Conservation (phyloP, 805 yeast species). For the Alloascoidea hylecoeti region DNA sequence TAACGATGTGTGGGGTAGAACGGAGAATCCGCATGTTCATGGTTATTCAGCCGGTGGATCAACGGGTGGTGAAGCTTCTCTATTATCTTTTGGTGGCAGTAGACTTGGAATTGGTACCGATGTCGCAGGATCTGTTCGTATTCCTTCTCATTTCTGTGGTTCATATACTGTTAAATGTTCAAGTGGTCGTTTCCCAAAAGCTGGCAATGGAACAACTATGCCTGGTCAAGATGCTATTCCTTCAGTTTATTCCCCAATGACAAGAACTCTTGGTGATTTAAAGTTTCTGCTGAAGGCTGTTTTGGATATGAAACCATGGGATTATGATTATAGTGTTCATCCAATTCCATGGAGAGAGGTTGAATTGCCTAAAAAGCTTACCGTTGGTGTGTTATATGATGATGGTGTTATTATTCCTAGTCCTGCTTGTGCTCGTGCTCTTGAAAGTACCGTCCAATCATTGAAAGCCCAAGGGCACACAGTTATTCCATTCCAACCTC, state of each 20-base stretch:
- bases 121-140: constrained; percentile 41
- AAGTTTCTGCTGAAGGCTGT: constrained; percentile 30
- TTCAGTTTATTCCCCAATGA: constrained; percentile 31
- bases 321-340: constrained; percentile 28
- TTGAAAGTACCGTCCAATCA: constrained; percentile 23
- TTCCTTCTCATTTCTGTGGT: constrained; percentile 40
- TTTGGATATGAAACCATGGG: constrained; percentile 40
- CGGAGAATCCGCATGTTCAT: constrained; percentile 33
- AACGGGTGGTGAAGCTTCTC: constrained; percentile 37
- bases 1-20: constrained; percentile 37
- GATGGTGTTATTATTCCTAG: constrained; percentile 37
- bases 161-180: constrained; percentile 34
- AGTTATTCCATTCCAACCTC: constrained; percentile 27
- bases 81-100: constrained; percentile 30
- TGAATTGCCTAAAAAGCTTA: constrained; percentile 21
- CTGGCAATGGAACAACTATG: constrained; percentile 23
- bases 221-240: constrained; percentile 32
- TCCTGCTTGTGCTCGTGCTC: constrained; percentile 29
- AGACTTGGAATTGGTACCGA: constrained; percentile 37
- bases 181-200: constrained; percentile 31
- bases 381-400: constrained; percentile 30
- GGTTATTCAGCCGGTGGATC: constrained; percentile 38
- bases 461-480: constrained; percentile 29
- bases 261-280: constrained; percentile 33
- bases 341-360: constrained; percentile 37